Evolutionary conservation across 257 asterid species (phyloP).

Genomic region (Penstemon eatonii): DNA sequence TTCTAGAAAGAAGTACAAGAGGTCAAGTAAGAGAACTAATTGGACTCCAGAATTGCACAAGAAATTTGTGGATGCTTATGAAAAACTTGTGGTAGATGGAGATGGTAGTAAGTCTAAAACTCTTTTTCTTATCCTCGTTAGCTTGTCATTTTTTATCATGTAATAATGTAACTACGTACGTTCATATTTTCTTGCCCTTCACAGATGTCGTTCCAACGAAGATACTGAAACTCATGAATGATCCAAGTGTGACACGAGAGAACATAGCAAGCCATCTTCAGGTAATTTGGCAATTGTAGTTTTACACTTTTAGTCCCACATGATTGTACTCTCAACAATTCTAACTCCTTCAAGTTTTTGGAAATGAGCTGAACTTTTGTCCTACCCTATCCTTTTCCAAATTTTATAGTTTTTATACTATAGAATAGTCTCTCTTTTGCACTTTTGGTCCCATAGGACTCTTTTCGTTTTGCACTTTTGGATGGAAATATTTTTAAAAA

Average conservation of each 20-base stretch:
- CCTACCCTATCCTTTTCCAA: too few species aligned
- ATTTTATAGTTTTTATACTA: too few species aligned
- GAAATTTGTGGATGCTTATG: constrained; percentile 5
- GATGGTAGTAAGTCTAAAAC: constrained; percentile 4
- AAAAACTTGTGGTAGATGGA: background rate
- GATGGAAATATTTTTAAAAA: too few species aligned
- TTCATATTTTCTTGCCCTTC: background rate
- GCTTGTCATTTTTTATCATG: background rate
- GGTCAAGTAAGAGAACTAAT: background rate
- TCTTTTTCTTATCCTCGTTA: background rate
- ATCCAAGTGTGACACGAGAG: constrained; percentile 15
- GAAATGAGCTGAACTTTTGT: too few species aligned
- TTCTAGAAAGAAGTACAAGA: constrained; percentile 8
- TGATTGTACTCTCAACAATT: too few species aligned
- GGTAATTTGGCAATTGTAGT: background rate
- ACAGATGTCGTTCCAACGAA: constrained; percentile 17
- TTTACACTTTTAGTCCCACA: too few species aligned
- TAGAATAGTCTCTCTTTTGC: too few species aligned
- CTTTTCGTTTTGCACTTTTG: too few species aligned
- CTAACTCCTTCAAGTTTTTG: too few species aligned
- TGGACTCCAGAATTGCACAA: constrained; percentile 3
- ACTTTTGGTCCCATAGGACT: too few species aligned
- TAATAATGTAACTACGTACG: background rate
- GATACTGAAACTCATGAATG: constrained; percentile 16
- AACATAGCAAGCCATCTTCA: constrained; percentile 19